A percentile compares a stretch with the other conserved stretches of the same genome.
Conservation (phyloP, 2,329 filamentous ascomycete species). For the Diaporthe helianthi region DNA sequence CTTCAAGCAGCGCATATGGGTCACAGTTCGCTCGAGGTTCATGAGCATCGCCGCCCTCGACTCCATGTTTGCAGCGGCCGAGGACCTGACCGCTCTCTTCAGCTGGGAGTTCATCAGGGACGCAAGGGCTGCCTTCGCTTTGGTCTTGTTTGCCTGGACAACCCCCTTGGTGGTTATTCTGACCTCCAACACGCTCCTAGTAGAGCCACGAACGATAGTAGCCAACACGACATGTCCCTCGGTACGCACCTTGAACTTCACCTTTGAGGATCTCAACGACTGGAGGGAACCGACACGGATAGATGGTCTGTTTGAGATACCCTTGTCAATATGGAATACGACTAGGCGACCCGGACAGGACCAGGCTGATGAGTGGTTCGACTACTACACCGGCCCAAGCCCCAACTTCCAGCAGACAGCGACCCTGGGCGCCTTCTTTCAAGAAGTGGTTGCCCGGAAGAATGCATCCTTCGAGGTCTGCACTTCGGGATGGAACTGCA, state of each 20-base stretch:
- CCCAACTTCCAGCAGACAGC: slow-evolving; percentile 36
- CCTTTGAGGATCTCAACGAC: slow-evolving; percentile 39
- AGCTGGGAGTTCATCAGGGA: slow-evolving; percentile 45
- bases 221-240: slow-evolving; percentile 34
- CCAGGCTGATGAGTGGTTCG: slow-evolving; percentile 40
- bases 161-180: slow-evolving; percentile 42
- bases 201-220: slow-evolving; percentile 37
- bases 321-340: slow-evolving; percentile 40
- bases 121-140: slow-evolving; percentile 52
- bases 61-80: slow-evolving; percentile 48
- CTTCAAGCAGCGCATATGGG: slow-evolving; percentile 40
- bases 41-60: slow-evolving; percentile 42
- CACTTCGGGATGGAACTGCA: slow-evolving; percentile 49
- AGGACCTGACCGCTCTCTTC: slow-evolving; percentile 58
- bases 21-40: slow-evolving; percentile 39
- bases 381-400: slow-evolving; percentile 41
- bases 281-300: slow-evolving; percentile 38
- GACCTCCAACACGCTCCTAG: slow-evolving; percentile 41
- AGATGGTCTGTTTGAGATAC: slow-evolving; percentile 37
- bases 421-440: slow-evolving; percentile 37
- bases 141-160: slow-evolving; percentile 40
- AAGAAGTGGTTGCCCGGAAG: slow-evolving; percentile 38
- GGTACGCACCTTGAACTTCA: slow-evolving; percentile 42
- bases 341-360: slow-evolving; percentile 32
- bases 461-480: slow-evolving; percentile 46